These are phyloP conservation scores for Backusella morwellensis DNA, from an alignment of 192 early-diverging fungal species.

Conservation along the genomic window DNA sequence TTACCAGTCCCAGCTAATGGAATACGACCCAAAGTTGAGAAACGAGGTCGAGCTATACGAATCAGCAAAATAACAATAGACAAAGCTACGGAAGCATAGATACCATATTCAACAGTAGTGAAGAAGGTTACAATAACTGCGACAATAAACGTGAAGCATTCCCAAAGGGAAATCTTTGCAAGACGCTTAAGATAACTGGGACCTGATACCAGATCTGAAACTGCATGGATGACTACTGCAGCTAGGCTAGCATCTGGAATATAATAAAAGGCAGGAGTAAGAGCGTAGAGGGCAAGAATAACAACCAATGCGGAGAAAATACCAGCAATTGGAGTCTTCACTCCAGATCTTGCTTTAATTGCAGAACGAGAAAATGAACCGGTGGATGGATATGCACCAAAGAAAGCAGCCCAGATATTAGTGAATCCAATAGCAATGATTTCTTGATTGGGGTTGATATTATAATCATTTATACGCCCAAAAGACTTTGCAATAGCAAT, in stretches of 20 bases:
- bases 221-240: slow-evolving; percentile 87
- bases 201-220: slow-evolving; percentile 73
- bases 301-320: slow-evolving; percentile 82
- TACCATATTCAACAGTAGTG: slow-evolving; percentile 61
- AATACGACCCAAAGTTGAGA: slow-evolving; percentile 47
- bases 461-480: slow-evolving; percentile 86
- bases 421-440: slow-evolving; percentile 85
- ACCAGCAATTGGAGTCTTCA: slow-evolving; percentile 78
- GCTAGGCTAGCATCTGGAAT: slow-evolving; percentile 80
- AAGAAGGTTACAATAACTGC: slow-evolving; percentile 65
- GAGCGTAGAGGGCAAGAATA: slow-evolving; percentile 74
- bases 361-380: slow-evolving; percentile 95
- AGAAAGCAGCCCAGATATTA: slow-evolving; percentile 84
- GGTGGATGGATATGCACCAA: slow-evolving; percentile 85
- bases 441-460: slow-evolving; percentile 81
- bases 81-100: slow-evolving; percentile 72
- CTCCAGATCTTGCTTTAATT: slow-evolving; percentile 88
- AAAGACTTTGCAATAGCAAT: slow-evolving; percentile 89
- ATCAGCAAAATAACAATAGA: slow-evolving; percentile 72
- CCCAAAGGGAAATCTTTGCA: slow-evolving; percentile 49
- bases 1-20: neutral
- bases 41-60: slow-evolving; percentile 71
- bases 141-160: slow-evolving; percentile 50
- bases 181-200: slow-evolving; percentile 57
- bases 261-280: slow-evolving; percentile 85